Evolutionary conservation across 176 grass and related monocot genomes (phyloP).

Genomic region (Elaeis guineensis): DNA sequence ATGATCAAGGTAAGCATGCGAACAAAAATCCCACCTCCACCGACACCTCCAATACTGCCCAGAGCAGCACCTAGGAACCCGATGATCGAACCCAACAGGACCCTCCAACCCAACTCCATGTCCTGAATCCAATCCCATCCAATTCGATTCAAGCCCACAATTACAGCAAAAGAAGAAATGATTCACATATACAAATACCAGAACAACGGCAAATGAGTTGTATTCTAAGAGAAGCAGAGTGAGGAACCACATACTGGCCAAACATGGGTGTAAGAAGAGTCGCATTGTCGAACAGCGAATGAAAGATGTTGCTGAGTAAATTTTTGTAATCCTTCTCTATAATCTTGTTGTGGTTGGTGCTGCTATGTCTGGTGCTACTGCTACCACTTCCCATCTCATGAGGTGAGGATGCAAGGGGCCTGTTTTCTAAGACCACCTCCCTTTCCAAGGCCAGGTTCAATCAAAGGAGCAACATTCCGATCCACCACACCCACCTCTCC

Average conservation of each 20-base stretch:
- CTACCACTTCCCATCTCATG: conserved; percentile 1
- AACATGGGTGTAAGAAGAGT: conserved; percentile 9
- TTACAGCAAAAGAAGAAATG: neutral
- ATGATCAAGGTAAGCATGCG: conserved; percentile 17
- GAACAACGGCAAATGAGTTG: neutral
- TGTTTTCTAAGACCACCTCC: conserved; percentile 1
- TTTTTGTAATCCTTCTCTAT: conserved; percentile 2
- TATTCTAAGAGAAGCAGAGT: neutral
- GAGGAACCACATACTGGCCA: conserved; percentile 2
- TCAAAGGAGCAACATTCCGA: conserved; percentile 1
- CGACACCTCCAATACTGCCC: conserved; percentile 4
- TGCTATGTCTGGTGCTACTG: neutral
- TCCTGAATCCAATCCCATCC: neutral
- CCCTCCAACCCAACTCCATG: conserved; percentile 14
- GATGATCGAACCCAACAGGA: conserved; percentile 11
- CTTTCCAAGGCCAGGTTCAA: neutral
- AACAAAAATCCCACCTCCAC: conserved; percentile 12
- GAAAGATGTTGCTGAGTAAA: conserved; percentile 2
- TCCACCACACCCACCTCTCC: neutral
- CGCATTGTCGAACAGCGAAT: neutral
- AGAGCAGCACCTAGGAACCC: conserved; percentile 11
- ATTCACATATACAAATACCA: neutral
- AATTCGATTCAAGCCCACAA: neutral
- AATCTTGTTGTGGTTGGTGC: neutral
- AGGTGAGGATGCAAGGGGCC: neutral